Base-by-base conservation (phyloP, 108 stramenopile species). In the Schizochytrium sp. region DNA sequence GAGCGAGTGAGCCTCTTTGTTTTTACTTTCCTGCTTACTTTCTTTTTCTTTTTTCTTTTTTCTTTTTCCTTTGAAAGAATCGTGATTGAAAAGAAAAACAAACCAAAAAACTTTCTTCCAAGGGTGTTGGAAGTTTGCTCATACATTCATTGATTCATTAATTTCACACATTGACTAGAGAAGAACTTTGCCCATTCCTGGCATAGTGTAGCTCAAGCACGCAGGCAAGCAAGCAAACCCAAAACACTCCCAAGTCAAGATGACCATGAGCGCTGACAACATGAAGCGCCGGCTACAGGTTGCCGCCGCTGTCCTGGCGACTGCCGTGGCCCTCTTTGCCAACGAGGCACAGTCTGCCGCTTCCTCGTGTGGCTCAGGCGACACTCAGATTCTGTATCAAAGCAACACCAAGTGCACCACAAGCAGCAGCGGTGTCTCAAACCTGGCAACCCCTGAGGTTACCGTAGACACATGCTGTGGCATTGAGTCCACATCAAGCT, bases 381-480 rank as follows among this genome's bases (percentile, higher is more conserved):
- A 7, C 12, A 44, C 64, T 44, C 28, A 8, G 12, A 28, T 44
- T 44, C 10, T 69, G 12, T 69, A 69, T 44, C 64, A 69, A 2
- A 1, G 42, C 64, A 69, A 69, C 64, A 69, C 64, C 42, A 1
- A 44, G 28, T 69, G 64, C 64, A 2, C 28, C 5, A 28, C 28
- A 28, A 28, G 28, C 28, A 38, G 44, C 64, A 15, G 44, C 28
- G 64, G 64, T 0, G 12, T 69, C 19, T 8, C 10, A 38, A 44
- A 44, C 64, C 19, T 69, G 5, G 64, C 40, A 44, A 44, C 64
- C 12, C 19, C 64, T 44, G 44, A 38, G 42, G 64, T 13, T 7
- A 3, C 19, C 64, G 8, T 69, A 10, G 64, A 69, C 5, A 69
- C 64, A 38, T 69, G 64, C 64, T 69, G 64, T 15, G 64, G 64